Evolutionary conservation across 2,329 filamentous ascomycete genomes (phyloP), one percentile per base, ranked within the genome.

Genomic region (Sporothrix euskadiensis): DNA sequence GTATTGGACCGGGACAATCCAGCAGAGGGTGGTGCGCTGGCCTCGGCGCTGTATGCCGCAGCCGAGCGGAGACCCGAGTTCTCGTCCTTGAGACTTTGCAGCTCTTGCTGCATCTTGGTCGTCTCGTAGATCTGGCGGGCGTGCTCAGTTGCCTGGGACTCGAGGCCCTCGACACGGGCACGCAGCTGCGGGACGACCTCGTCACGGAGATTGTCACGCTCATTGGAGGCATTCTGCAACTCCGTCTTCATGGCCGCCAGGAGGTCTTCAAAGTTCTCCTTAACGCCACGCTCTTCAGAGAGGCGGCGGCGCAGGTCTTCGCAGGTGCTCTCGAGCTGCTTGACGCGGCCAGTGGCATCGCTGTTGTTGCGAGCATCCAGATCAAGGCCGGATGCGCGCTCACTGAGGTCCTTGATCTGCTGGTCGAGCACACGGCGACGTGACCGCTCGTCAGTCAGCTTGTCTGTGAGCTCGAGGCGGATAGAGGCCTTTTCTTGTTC

Each of bases 261-360:
- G 59, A 99, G 87, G 80, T 98, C 94, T 82, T 98, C 94, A 78
- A 98, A 97, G 80, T 97, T 98, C 79, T 93, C 91, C 81, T 97
- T 98, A 78, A 92, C 90, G 80, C 93, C 89, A 73, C 92, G 89
- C 83, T 99, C 96, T 79, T 98, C 94, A 0, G 88, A 86, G 61
- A 99, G 85, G 77, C 93, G 91, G 77, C 94, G 90, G 76, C 92
- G 90, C 66, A 95, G 88, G 79, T 97, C 94, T 77, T 97, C 94
- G 76, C 97, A 90, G 0, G 90, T 90, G 71, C 83, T 85, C 81
- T 98, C 94, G 35, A 98, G 86, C 77, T 97, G 93, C 79, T 88
- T 91, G 52, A 96, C 85, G 72, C 91, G 75, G 89, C 35, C 85
- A 86, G 82, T 86, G 32, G 86, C 86, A 80, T 91, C 85, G 22